Evolutionary conservation across 768 basidiomycete genomes (phyloP).

Genomic region (Psilocybe sp.): DNA sequence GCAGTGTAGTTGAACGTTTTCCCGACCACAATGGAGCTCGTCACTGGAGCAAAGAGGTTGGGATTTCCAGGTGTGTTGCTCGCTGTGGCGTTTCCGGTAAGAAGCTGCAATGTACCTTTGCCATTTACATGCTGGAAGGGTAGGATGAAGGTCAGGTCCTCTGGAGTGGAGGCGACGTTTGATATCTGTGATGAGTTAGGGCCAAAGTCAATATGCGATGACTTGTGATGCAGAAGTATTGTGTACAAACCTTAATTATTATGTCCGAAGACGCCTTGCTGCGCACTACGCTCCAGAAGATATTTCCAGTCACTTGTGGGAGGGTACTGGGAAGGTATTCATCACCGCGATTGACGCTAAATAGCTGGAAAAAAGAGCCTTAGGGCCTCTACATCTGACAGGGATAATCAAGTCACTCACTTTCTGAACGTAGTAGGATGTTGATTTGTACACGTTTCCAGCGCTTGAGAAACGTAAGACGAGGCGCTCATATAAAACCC

Average conservation of each 20-base stretch:
- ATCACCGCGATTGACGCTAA: slow-evolving; percentile 60
- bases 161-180: slow-evolving; percentile 42
- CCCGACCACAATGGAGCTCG: slow-evolving; percentile 41
- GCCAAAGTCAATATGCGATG: not conserved
- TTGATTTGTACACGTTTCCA: slow-evolving; percentile 52
- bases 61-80: slow-evolving; percentile 58
- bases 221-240: not conserved
- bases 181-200: slow-evolving; percentile 37
- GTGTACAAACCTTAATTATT: slow-evolving; percentile 55
- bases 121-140: slow-evolving; percentile 48
- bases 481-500: not conserved
- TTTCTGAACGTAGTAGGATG: slow-evolving; percentile 62
- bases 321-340: slow-evolving; percentile 64
- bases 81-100: slow-evolving; percentile 45
- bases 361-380: slow-evolving; percentile 40
- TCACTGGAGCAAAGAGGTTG: slow-evolving; percentile 43
- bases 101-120: slow-evolving; percentile 43
- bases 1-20: slow-evolving; percentile 54
- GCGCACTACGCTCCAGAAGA: slow-evolving; percentile 62
- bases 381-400: not conserved
- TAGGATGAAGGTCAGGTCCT: slow-evolving; percentile 47
- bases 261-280: slow-evolving; percentile 36
- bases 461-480: slow-evolving; percentile 35
- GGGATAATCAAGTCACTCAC: slow-evolving; percentile 23
- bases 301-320: slow-evolving; percentile 41